Conservation (phyloP, 352 stramenopile genomes). For the Blastocystis sp. region DNA sequence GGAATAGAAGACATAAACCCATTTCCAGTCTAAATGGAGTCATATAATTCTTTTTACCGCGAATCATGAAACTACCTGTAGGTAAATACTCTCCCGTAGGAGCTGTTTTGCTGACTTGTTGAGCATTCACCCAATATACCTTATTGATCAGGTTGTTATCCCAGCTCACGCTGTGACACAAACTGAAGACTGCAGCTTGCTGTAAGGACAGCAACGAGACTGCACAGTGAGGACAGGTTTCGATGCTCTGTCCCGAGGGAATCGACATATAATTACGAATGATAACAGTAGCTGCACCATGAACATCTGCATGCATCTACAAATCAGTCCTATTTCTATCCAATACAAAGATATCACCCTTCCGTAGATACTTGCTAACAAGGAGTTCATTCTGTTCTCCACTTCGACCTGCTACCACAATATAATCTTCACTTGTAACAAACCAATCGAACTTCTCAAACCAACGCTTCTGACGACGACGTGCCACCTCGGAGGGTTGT, state of each 20-base stretch:
- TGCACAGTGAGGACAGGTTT: conserved; percentile 58
- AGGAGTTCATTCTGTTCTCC: conserved; percentile 78
- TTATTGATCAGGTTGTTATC: conserved; percentile 75
- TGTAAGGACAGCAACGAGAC: conserved; percentile 74
- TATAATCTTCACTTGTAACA: conserved; percentile 75
- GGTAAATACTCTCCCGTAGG: conserved; percentile 75
- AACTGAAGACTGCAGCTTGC: conserved; percentile 76
- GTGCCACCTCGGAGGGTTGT: conserved; percentile 70
- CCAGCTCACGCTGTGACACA: conserved; percentile 78
- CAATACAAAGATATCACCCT: conserved; percentile 72
- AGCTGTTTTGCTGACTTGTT: conserved; percentile 78
- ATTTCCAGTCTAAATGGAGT: conserved; percentile 76
- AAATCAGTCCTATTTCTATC: neutral
- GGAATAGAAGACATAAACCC: conserved; percentile 76
- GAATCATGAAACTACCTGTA: conserved; percentile 79
- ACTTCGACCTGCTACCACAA: conserved; percentile 77
- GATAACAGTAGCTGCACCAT: conserved; percentile 68
- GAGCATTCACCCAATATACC: conserved; percentile 77
- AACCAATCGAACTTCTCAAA: conserved; percentile 84
- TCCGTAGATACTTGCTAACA: conserved; percentile 78
- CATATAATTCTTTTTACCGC: conserved; percentile 82
- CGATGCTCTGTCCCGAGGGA: neutral
- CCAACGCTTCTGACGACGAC: conserved; percentile 76
- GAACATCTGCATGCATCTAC: conserved; percentile 74
- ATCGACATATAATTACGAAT: conserved; percentile 55